These are phyloP conservation scores for Circinella umbellata DNA, from an alignment of 371 early-diverging fungal species.

Conservation along the genomic window DNA sequence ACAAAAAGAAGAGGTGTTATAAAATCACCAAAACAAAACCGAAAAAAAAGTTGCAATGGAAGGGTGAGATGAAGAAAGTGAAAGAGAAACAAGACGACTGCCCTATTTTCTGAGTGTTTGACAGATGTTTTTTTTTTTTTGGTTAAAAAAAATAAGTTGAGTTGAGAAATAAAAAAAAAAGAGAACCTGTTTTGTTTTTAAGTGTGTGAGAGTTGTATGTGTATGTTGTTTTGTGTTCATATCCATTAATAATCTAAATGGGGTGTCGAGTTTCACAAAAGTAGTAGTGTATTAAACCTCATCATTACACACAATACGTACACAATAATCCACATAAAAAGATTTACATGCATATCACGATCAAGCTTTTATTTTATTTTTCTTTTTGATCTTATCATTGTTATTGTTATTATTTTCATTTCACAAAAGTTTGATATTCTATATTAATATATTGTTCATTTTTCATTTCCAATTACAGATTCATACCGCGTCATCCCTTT, in stretches of 20 bases:
- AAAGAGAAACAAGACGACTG: background rate
- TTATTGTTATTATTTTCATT: no score
- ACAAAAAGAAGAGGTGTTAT: background rate
- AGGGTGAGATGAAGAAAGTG: background rate
- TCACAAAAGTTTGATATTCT: no score
- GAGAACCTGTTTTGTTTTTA: background rate
- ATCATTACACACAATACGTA: background rate
- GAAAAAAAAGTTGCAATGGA: conserved; percentile 10
- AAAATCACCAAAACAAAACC: conserved; percentile 5
- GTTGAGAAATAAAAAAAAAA: no score
- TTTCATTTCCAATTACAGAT: no score
- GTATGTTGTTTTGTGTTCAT: background rate
- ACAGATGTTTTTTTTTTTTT: background rate
- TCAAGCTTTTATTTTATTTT: no score
- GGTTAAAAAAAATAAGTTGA: background rate
- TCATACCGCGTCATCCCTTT: no score
- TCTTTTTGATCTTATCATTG: no score
- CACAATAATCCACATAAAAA: no score
- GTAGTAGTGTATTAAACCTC: no score
- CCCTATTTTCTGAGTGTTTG: conserved; percentile 1
- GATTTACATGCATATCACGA: no score
- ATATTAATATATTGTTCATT: no score
- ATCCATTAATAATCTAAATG: background rate
- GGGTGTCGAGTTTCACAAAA: background rate
- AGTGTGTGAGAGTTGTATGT: background rate